A percentile compares a stretch with the other conserved stretches of the same genome.
Conservation (phyloP, 2,329 filamentous ascomycete species). For the Beauveria sp. region DNA sequence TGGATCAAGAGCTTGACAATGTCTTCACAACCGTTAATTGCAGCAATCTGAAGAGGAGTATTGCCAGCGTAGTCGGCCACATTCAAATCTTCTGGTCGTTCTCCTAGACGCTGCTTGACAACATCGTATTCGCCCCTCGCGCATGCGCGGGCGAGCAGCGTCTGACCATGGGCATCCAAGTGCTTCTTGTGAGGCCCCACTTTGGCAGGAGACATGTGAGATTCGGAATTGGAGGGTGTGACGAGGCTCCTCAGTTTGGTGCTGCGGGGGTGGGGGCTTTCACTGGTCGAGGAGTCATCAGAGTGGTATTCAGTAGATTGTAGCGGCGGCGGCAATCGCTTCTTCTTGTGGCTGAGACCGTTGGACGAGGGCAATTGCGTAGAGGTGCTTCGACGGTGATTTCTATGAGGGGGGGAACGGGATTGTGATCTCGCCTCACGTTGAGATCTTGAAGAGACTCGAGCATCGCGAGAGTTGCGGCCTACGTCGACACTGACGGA, state of each 20-base stretch:
- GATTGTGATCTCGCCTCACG: conserved; percentile 37
- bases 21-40: conserved; percentile 75
- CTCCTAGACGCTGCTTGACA: conserved; percentile 65
- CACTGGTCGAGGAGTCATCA: conserved; percentile 57
- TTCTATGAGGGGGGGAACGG: conserved; percentile 49
- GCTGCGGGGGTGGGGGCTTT: conserved; percentile 50
- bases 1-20: conserved; percentile 84
- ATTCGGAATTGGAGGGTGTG: conserved; percentile 48
- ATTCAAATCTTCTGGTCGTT: conserved; percentile 82
- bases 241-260: conserved; percentile 49
- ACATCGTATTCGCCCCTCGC: conserved; percentile 74
- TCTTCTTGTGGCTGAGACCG: conserved; percentile 52
- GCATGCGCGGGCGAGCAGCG: conserved; percentile 81
- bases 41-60: conserved; percentile 87
- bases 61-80: conserved; percentile 93
- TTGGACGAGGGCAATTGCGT: conserved; percentile 52
- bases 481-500: conserved; percentile 32
- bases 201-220: conserved; percentile 59
- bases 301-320: conserved; percentile 59
- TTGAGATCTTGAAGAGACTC: conserved; percentile 25
- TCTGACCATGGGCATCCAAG: conserved; percentile 87
- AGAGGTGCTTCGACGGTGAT: conserved; percentile 57
- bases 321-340: conserved; percentile 52
- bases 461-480: conserved; percentile 26
- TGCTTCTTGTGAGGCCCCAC: conserved; percentile 73